Conservation (phyloP, 2,329 filamentous ascomycete species). For the Neonectria hederae region DNA sequence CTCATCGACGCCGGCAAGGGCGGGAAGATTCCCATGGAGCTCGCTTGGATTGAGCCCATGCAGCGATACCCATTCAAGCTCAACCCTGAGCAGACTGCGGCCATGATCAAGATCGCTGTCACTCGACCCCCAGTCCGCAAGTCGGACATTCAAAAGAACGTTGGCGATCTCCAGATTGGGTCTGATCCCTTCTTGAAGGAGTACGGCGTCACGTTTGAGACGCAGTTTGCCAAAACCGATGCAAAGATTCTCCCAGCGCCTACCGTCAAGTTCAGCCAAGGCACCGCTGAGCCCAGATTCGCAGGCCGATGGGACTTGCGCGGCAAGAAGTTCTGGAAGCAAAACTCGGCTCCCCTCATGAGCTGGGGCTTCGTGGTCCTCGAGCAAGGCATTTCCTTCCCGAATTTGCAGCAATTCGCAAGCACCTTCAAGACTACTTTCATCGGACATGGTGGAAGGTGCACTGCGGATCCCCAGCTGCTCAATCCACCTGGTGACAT, state of each 20-base stretch:
- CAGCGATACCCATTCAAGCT: constrained; percentile 73
- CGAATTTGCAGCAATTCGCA: constrained; percentile 45
- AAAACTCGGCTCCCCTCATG: constrained; percentile 70
- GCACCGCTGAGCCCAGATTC: constrained; percentile 67
- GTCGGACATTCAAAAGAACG: constrained; percentile 63
- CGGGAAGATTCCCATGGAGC: constrained; percentile 69
- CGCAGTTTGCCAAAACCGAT: constrained; percentile 70
- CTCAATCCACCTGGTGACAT: constrained; percentile 45
- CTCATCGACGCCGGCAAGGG: constrained; percentile 65
- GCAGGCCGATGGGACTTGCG: constrained; percentile 88
- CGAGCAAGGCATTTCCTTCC: constrained; percentile 60
- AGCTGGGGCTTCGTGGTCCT: constrained; percentile 81
- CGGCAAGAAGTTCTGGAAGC: constrained; percentile 75
- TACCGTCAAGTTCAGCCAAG: constrained; percentile 72
- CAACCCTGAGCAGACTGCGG: constrained; percentile 70
- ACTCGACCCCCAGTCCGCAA: constrained; percentile 77
- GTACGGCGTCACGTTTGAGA: constrained; percentile 78
- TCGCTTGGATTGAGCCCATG: constrained; percentile 61
- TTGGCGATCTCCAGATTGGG: constrained; percentile 72
- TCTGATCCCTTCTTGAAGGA: constrained; percentile 75
- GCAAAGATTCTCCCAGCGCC: constrained; percentile 79
- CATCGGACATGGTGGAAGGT: constrained; percentile 59
- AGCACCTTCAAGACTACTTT: constrained; percentile 58
- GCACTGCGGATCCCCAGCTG: constrained; percentile 49
- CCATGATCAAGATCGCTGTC: constrained; percentile 95